phyloP scores from a whole-genome alignment of 1,139 yeast species.

The Pneumocystis sp. region DNA sequence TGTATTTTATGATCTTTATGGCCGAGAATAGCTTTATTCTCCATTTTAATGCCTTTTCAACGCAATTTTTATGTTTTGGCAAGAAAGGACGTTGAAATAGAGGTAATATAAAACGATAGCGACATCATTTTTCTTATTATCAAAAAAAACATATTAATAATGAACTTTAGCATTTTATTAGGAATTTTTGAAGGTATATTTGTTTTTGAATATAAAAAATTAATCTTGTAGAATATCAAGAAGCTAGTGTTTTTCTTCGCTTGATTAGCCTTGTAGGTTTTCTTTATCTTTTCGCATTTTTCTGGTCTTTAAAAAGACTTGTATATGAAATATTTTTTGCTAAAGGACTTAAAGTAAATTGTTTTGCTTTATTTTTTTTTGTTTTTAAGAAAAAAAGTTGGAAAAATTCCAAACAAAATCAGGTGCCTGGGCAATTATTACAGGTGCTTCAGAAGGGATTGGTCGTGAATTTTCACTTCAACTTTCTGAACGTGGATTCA shows the following conservation, averaged over 20 bases:
- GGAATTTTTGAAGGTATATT: neutral
- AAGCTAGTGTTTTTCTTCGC: neutral
- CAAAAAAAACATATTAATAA: neutral
- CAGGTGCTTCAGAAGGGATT: constrained; percentile 96
- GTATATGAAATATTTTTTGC: neutral
- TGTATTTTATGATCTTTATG: neutral
- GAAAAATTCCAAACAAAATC: constrained; percentile 16
- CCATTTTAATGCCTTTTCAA: neutral
- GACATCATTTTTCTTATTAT: neutral
- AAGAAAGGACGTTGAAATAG: neutral
- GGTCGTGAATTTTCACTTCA: constrained; percentile 85
- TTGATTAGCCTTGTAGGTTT: neutral
- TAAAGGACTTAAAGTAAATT: neutral
- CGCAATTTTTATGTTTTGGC: neutral
- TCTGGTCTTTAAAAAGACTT: neutral
- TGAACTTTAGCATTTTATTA: neutral
- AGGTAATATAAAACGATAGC: neutral
- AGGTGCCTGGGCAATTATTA: constrained; percentile 74
- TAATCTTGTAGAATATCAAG: neutral
- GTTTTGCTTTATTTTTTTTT: neutral
- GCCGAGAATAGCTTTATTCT: neutral
- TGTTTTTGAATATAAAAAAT: neutral
- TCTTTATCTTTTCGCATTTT: neutral
- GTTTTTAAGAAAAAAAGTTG: neutral
- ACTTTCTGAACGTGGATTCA: constrained; percentile 73